Evolutionary conservation across 345 rosid species (phyloP).

Genomic region (Alliaria petiolata): DNA sequence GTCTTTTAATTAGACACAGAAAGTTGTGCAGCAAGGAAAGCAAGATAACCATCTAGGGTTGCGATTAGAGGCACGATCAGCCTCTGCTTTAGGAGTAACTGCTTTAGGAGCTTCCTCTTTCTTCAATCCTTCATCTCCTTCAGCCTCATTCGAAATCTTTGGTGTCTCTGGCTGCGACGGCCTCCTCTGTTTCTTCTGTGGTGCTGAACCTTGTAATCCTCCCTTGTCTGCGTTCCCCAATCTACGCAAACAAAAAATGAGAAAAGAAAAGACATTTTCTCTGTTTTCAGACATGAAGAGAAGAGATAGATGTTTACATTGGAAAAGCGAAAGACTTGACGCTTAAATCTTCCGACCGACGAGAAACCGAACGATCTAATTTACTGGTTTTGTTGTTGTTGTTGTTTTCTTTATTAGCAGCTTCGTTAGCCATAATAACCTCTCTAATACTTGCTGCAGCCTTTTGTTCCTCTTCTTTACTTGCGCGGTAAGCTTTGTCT

Average conservation of each 20-base stretch:
- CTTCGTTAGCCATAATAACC: conserved; percentile 47
- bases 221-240: conserved; percentile 46
- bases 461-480: conserved; percentile 46
- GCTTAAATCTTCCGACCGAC: conserved; percentile 49
- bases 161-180: conserved; percentile 28
- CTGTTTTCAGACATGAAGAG: neutral
- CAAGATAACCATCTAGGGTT: conserved; percentile 53
- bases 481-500: conserved; percentile 25
- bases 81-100: conserved; percentile 30
- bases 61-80: neutral
- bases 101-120: conserved; percentile 18
- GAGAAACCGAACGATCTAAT: conserved; percentile 25
- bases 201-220: conserved; percentile 3
- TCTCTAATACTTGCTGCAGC: conserved; percentile 59
- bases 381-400: conserved; percentile 1
- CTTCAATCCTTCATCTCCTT: conserved; percentile 18
- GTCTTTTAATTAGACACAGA: neutral
- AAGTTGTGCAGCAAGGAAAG: conserved; percentile 49
- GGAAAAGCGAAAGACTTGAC: conserved; percentile 82
- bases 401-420: conserved; percentile 12
- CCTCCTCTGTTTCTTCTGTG: conserved; percentile 17
- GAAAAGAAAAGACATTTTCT: neutral
- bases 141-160: neutral
- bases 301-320: conserved; percentile 42
- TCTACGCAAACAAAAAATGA: conserved; percentile 26